Evolutionary conservation across 1,139 yeast species (phyloP).

Genomic region (Starmera stellimalicola): DNA sequence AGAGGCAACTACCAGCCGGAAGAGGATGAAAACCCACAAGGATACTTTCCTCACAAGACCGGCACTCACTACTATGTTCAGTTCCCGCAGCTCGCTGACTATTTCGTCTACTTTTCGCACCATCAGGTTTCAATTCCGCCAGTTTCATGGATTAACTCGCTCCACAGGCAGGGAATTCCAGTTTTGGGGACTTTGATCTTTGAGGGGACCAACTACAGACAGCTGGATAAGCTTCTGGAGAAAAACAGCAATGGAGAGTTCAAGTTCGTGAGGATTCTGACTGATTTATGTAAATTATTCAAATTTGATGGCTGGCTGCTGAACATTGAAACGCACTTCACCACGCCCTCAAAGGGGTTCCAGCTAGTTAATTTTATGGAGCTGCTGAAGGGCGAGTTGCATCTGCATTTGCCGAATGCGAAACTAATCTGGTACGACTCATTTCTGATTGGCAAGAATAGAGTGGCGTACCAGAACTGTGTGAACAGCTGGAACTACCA

Average conservation of each 20-base stretch:
- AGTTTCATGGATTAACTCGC: slow-evolving; percentile 26
- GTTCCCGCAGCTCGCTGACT: slow-evolving; percentile 27
- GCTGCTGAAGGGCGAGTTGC: slow-evolving; percentile 21
- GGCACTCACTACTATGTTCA: slow-evolving; percentile 27
- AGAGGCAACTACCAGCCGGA: slow-evolving; percentile 25
- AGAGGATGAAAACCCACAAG: slow-evolving; percentile 25
- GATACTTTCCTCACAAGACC: slow-evolving; percentile 27
- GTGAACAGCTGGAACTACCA: slow-evolving; percentile 25
- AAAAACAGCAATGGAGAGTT: slow-evolving; percentile 17
- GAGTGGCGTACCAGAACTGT: slow-evolving; percentile 27
- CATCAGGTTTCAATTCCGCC: slow-evolving; percentile 29
- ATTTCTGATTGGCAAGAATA: slow-evolving; percentile 21
- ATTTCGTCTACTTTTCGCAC: slow-evolving; percentile 30
- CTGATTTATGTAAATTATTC: slow-evolving; percentile 19
- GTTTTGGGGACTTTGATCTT: slow-evolving; percentile 28
- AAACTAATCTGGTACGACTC: slow-evolving; percentile 32
- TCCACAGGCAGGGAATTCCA: slow-evolving; percentile 27
- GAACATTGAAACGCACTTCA: slow-evolving; percentile 27
- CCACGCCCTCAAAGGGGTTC: slow-evolving; percentile 9
- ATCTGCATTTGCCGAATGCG: slow-evolving; percentile 12
- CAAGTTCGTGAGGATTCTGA: slow-evolving; percentile 20
- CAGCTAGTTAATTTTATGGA: slow-evolving; percentile 22
- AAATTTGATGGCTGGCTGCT: slow-evolving; percentile 31
- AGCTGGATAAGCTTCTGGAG: slow-evolving; percentile 20
- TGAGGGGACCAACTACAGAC: slow-evolving; percentile 23